Base-by-base conservation (phyloP, 1,284 basidiomycete species). In the Phylloboletellus chloephorus region DNA sequence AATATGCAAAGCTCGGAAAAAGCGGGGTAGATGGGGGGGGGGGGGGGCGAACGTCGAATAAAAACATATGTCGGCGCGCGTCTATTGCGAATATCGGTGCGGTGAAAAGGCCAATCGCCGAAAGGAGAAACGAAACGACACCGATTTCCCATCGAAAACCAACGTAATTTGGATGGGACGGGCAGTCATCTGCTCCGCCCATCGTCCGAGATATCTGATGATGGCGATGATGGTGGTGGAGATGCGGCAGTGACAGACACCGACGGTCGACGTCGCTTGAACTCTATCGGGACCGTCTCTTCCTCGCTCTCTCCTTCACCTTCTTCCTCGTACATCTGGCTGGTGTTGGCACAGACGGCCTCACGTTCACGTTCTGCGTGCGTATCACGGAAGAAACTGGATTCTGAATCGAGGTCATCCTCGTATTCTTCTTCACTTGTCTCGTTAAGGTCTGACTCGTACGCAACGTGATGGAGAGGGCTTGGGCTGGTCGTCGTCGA, bases 401-500 rank as follows among this genome's bases (percentile, higher is more conserved):
- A 61, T 28, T 65, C 63, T 7, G 57, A 63, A 34, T 63, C 59
- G 11, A 55, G 39, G 13, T 53, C 51, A 24, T 61, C 58, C 3
- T 60, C 58, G 31, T 60, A 60, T 24, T 63, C 61, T 24, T 63
- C 61, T 10, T 54, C 57, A 22, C 56, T 63, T 39, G 44, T 54
- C 34, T 42, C 48, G 35, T 46, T 49, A 7, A 52, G 41, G 10
- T 60, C 63, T 9, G 64, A 63, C 33, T 58, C 58, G 16, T 61
- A 70, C 8, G 64, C 47, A 16, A 65, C 53, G 24, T 60, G 61
- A 33, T 66, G 62, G 10, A 73, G 64, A 30, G 70, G 71, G 37
- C 67, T 72, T 34, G 66, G 71, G 47, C 67, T 72, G 22, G 65
- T 61, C 15, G 63, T 60, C 24, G 65, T 53, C 7, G 61, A 52